Base-by-base conservation (phyloP, 2,329 filamentous ascomycete species). In the Fusarium sp. region DNA sequence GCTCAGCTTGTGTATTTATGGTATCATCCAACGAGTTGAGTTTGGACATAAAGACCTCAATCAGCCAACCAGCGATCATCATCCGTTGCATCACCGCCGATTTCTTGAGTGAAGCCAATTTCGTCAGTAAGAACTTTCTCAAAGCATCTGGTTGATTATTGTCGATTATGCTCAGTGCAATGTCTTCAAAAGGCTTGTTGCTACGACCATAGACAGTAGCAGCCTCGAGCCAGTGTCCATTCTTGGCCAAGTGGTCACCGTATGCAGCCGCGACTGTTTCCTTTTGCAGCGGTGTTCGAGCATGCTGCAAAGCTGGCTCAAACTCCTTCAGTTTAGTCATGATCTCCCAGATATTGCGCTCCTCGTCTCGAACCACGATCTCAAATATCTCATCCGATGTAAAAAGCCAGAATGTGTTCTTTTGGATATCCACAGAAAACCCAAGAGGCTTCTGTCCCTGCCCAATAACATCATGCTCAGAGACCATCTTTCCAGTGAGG, bases 361-460 rank as follows among this genome's bases (percentile, higher is more conserved):
- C 93, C 80, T 99, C 96, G 60, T 98, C 93, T 46, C 91, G 92
- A 15, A 95, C 92, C 15, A 96, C 93, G 64, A 99, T 92, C 82
- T 99, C 96, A 74, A 94, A 98, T 54, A 99, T 97, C 76, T 97
- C 94, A 61, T 93, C 88, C 1, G 89, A 88, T 1, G 95, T 98
- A 78, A 98, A 97, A 4, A 99, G 87, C 96, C 97, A 99, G 78
- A 95, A 98, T 0, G 96, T 99, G 77, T 95, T 97, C 84, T 98
- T 97, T 80, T 96, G 95, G 67, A 92, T 88, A 80, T 99, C 96
- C 12, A 95, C 91, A 54, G 94, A 91, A 20, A 99, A 87, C 1
- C 93, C 94, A n/a, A 99, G 84, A 7, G 91, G 90, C 75, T 87
- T 91, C 75, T 97, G 93, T 1, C 92, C 93, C 7, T 90, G 87